phyloP scores from a whole-genome alignment of 2,329 filamentous ascomycete species.

The Atkinsonella hypoxylon region DNA sequence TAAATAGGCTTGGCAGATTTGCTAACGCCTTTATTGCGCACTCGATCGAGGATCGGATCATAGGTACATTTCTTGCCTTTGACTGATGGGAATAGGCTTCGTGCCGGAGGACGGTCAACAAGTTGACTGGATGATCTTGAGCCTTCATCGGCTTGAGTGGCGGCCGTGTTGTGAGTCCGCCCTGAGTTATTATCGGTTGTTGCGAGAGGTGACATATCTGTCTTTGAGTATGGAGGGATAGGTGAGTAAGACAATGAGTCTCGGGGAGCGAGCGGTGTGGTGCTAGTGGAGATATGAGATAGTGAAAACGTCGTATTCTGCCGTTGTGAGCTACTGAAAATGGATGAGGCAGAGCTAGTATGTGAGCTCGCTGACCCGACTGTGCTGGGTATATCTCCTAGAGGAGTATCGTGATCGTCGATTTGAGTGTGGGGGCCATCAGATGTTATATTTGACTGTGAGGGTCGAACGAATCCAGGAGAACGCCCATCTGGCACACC shows the following conservation, averaged over 20 bases:
- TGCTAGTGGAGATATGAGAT: constrained; percentile 29
- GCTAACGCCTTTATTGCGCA: constrained; percentile 36
- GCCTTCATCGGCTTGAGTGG: constrained; percentile 19
- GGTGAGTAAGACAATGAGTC: constrained; percentile 40
- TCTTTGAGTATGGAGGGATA: constrained; percentile 36
- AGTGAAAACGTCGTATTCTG: constrained; percentile 29
- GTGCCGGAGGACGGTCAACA: constrained; percentile 37
- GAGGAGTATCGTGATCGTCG: constrained; percentile 47
- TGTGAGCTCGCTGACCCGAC: constrained; percentile 63
- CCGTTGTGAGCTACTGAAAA: constrained; percentile 45
- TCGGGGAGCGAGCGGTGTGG: constrained; percentile 17
- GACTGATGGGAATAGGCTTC: constrained; percentile 41
- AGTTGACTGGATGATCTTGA: constrained; percentile 22
- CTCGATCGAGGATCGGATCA: constrained; percentile 46
- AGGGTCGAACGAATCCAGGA: constrained; percentile 12
- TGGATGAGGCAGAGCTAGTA: constrained; percentile 57
- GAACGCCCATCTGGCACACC: constrained; percentile 14
- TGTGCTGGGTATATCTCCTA: constrained; percentile 57
- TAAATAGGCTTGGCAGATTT: constrained; percentile 49
- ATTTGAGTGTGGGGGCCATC: constrained; percentile 18
- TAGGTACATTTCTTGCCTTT: constrained; percentile 48
- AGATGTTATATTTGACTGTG: constrained; percentile 12
- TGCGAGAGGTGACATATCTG: constrained; percentile 41
- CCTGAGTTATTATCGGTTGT: constrained; percentile 27
- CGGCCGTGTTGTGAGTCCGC: constrained; percentile 12